A percentile compares a stretch with the other conserved stretches of the same genome.
These are phyloP conservation scores for Cryphonectria radicalis DNA, from an alignment of 2,329 filamentous ascomycete genomes.

Conservation along the genomic window DNA sequence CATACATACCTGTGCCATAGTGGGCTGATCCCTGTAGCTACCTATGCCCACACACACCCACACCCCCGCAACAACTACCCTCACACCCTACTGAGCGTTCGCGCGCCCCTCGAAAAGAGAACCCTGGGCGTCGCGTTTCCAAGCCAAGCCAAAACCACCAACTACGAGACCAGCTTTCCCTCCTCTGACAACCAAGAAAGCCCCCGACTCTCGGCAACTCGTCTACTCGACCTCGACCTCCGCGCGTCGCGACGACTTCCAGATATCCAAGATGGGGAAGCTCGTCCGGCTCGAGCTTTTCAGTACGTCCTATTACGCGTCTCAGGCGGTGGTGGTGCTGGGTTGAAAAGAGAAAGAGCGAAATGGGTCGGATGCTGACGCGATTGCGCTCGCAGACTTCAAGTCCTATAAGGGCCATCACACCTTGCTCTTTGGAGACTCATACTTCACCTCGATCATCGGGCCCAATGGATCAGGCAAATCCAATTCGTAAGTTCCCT, in stretches of 20 bases:
- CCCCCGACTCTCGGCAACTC: conserved; percentile 3
- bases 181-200: neutral
- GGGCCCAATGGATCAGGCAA: conserved; percentile 99
- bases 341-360: neutral
- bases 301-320: conserved; percentile 61
- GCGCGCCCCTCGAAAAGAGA: conserved; percentile 9
- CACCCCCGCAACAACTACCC: neutral
- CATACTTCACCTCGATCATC: conserved; percentile 98
- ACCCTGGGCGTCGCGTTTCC: conserved; percentile 6
- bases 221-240: conserved; percentile 7
- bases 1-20: neutral
- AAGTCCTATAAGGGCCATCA: conserved; percentile 99
- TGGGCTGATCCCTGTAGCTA: neutral
- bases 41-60: neutral
- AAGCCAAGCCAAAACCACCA: conserved; percentile 4
- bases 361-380: conserved; percentile 21
- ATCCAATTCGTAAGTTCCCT: conserved; percentile 83
- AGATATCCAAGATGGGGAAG: conserved; percentile 78
- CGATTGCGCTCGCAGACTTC: conserved; percentile 69
- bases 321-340: conserved; percentile 6
- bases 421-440: conserved; percentile 91
- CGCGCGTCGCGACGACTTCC: conserved; percentile 30
- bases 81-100: neutral
- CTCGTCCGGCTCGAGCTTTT: conserved; percentile 92
- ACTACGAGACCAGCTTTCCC: conserved; percentile 1